Conservation (phyloP, 1,139 yeast species). For the Suhomyces taliae region DNA sequence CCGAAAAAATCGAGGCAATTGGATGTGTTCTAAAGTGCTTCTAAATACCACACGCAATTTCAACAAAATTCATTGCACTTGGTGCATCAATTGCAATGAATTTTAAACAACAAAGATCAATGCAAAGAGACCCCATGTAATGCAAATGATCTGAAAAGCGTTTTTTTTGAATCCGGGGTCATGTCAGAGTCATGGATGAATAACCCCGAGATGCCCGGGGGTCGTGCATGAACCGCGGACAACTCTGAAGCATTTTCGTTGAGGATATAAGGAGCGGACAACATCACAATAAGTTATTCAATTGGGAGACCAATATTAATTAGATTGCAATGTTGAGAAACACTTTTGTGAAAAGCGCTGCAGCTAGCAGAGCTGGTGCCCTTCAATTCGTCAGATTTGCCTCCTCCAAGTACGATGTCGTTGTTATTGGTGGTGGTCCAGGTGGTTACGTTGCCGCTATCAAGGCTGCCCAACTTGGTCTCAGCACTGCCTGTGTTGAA, state of each 20-base stretch:
- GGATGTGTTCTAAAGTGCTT: too few relatives aligned
- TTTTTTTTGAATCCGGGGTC: slow-evolving; percentile 1
- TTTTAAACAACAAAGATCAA: background rate
- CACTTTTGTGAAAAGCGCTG: slow-evolving; percentile 13
- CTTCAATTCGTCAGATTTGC: slow-evolving; percentile 39
- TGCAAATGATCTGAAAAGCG: background rate
- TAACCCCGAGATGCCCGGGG: slow-evolving; percentile 12
- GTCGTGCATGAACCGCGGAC: slow-evolving; percentile 12
- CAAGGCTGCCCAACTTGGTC: slow-evolving; percentile 95
- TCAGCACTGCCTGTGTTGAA: slow-evolving; percentile 93
- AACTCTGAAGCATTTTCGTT: slow-evolving; percentile 12
- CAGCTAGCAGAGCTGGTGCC: slow-evolving; percentile 10
- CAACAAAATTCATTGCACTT: too few relatives aligned
- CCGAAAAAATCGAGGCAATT: too few relatives aligned
- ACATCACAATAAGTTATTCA: slow-evolving; percentile 1
- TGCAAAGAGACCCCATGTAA: background rate
- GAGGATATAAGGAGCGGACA: slow-evolving; percentile 6
- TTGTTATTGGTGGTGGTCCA: slow-evolving; percentile 98
- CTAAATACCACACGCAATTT: too few relatives aligned
- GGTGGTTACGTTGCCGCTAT: slow-evolving; percentile 99
- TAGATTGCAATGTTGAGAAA: slow-evolving; percentile 17
- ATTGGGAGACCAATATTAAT: slow-evolving; percentile 2
- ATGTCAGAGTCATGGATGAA: slow-evolving; percentile 1
- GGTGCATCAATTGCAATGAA: too few relatives aligned
- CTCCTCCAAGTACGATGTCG: slow-evolving; percentile 73